Percentiles rank a stretch among this genome's conserved stretches.
phyloP scores from a whole-genome alignment of 768 basidiomycete species.

The Russula sp. region DNA sequence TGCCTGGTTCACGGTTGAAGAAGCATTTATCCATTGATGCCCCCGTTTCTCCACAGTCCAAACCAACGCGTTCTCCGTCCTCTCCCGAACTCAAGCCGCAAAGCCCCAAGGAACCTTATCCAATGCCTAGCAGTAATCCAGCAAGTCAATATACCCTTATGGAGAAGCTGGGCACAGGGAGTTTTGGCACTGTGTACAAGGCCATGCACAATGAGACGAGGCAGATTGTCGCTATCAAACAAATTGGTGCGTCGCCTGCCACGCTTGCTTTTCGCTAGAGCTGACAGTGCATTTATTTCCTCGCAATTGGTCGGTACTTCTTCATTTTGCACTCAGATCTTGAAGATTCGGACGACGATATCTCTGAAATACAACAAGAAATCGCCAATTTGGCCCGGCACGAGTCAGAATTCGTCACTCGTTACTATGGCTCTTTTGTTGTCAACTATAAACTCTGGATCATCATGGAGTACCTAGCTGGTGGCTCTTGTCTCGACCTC shows the following conservation, averaged over 20 bases:
- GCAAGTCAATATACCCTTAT: conserved; percentile 86
- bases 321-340: conserved; percentile 50
- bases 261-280: not conserved
- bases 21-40: conserved; percentile 16
- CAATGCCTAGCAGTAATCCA: conserved; percentile 71
- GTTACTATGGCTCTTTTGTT: conserved; percentile 96
- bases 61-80: conserved; percentile 39
- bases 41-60: conserved; percentile 32
- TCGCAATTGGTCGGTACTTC: not conserved
- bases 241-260: conserved; percentile 66
- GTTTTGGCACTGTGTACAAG: conserved; percentile 97
- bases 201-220: conserved; percentile 91
- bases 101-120: conserved; percentile 50
- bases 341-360: conserved; percentile 98
- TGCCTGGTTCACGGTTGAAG: conserved; percentile 14
- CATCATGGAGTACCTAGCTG: conserved; percentile 97
- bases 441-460: conserved; percentile 98
- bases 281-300: not conserved
- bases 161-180: conserved; percentile 95
- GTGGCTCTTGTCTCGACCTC: conserved; percentile 96
- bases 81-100: conserved; percentile 41
- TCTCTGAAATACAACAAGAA: conserved; percentile 97
- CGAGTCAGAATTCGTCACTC: conserved; percentile 93
- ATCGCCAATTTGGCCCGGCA: conserved; percentile 94
- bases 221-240: conserved; percentile 95